Conservation (phyloP, 192 early-diverging fungal species). For the Tieghemiomyces parasiticus region DNA sequence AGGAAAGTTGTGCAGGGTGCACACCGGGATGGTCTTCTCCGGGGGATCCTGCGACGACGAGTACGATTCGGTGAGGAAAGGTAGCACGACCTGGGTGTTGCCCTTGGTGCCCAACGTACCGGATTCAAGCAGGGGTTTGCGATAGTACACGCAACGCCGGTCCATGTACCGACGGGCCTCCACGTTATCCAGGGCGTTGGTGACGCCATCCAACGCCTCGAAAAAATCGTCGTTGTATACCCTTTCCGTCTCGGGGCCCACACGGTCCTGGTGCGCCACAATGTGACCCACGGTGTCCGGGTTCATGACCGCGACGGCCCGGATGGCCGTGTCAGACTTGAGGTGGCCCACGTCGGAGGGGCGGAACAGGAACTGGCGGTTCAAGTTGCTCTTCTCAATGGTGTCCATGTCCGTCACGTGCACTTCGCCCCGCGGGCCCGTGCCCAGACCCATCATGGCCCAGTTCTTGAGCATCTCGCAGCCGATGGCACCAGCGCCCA, state of each 20-base stretch:
- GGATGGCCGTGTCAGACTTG: constrained; percentile 83
- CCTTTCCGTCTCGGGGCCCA: constrained; percentile 86
- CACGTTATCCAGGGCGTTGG: constrained; percentile 97
- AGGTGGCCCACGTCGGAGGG: constrained; percentile 71
- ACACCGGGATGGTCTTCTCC: constrained; percentile 86
- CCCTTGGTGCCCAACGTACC: constrained; percentile 99
- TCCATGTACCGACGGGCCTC: constrained; percentile 97
- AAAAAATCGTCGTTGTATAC: constrained; percentile 91
- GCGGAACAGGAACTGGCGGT: constrained; percentile 98
- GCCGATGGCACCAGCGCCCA: constrained; percentile 97
- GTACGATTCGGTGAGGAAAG: constrained; percentile 94
- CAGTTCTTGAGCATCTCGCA: constrained; percentile 99
- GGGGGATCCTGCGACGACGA: constrained; percentile 95
- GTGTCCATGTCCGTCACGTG: constrained; percentile 99
- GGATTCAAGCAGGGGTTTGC: constrained; percentile 91
- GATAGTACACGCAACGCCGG: constrained; percentile 88
- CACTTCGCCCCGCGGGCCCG: constrained; percentile 67
- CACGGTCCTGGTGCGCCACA: constrained; percentile 75
- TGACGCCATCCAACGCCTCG: constrained; percentile 73
- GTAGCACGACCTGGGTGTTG: constrained; percentile 96
- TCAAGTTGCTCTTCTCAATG: constrained; percentile 98
- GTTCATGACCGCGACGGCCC: constrained; percentile 86
- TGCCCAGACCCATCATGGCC: constrained; percentile 85
- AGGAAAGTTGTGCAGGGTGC: constrained; percentile 84
- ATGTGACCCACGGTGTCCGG: constrained; percentile 57